These are phyloP conservation scores for Acanthamoeba rhysodes DNA, from an alignment of 208 protist genomes.

Conservation along the genomic window DNA sequence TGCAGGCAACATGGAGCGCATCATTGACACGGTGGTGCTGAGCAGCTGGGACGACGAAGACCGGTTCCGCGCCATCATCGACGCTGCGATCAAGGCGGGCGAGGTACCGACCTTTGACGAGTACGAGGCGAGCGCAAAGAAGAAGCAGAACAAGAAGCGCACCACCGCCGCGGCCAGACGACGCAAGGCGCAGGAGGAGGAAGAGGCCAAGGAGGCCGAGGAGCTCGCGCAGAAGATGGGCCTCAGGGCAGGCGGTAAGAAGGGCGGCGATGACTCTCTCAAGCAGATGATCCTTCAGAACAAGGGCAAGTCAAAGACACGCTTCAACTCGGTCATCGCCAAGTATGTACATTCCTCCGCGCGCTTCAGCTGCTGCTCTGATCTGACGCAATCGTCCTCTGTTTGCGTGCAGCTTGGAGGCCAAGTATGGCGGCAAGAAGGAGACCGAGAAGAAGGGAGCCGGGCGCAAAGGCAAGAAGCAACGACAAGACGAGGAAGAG, in stretches of 20 bases:
- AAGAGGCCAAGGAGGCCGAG: conserved; percentile 67
- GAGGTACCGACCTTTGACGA: conserved; percentile 1
- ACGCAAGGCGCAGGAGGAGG: neutral
- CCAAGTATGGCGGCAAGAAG: conserved; percentile 56
- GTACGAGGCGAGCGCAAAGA: neutral
- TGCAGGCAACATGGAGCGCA: conserved; percentile 60
- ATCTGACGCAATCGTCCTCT: no score
- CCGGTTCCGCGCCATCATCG: conserved; percentile 39
- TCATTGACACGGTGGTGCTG: conserved; percentile 55
- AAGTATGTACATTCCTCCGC: neutral
- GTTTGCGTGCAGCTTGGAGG: conserved; percentile 7
- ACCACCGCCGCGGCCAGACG: neutral
- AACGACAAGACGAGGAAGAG: conserved; percentile 38
- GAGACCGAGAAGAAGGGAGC: neutral
- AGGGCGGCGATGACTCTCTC: neutral
- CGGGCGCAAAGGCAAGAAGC: conserved; percentile 9
- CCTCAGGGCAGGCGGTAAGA: neutral
- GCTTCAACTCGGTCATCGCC: conserved; percentile 48
- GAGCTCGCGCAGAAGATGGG: conserved; percentile 58
- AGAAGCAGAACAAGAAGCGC: conserved; percentile 2
- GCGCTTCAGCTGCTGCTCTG: neutral
- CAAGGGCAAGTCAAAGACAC: neutral
- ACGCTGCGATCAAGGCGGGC: neutral
- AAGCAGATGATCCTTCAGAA: conserved; percentile 47
- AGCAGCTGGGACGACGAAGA: conserved; percentile 69